Evolutionary conservation across 2,329 filamentous ascomycete genomes (phyloP), one percentile per base, ranked within the genome.

Genomic region (Hypoxylon sp.): DNA sequence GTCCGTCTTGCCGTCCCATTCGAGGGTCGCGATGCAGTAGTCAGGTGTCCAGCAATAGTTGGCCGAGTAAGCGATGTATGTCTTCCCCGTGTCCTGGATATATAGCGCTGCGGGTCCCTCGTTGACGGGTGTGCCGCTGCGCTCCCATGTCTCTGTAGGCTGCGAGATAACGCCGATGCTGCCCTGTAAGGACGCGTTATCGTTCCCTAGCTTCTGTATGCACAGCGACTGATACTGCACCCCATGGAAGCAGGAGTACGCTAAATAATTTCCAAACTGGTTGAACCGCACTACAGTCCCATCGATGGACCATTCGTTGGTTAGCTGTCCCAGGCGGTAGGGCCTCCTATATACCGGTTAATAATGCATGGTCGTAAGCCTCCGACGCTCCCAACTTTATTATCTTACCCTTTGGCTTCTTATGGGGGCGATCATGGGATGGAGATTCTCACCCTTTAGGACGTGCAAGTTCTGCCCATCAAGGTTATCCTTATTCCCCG

Each of bases 21-120:
- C 84, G 25, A 89, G 78, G 14, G 86, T 76, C 0, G 85, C 87
- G 1, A 90, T 79, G 25, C 83, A 82, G 75, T 89, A 89, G 59
- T 82, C 80, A 0, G 83, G 75, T 0, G 85, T 86, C 86, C 85
- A 88, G 80, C 86, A 89, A 76, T 85, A 85, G 65, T 83, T 86
- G 1, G 85, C 87, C 5, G 84, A 86, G 78, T 85, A 89, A 1
- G 83, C 80, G 44, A 89, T 75, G 68, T 84, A 88, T 0, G 85
- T 88, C 62, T 82, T 84, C 10, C 85, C 85, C 22, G 81, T 82
- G 44, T 6, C 49, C 14, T 44, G 25, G 14, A 84, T 81, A 74
- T 89, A 89, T 22, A 89, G 79, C 0, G 85, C 85, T 2, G 82
- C 82, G 0, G 85, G 82, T 0, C 85, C 87, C 72, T 90, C 87